phyloP scores from a whole-genome alignment of 2,329 filamentous ascomycete genomes.

The Emericellopsis atlantica region DNA sequence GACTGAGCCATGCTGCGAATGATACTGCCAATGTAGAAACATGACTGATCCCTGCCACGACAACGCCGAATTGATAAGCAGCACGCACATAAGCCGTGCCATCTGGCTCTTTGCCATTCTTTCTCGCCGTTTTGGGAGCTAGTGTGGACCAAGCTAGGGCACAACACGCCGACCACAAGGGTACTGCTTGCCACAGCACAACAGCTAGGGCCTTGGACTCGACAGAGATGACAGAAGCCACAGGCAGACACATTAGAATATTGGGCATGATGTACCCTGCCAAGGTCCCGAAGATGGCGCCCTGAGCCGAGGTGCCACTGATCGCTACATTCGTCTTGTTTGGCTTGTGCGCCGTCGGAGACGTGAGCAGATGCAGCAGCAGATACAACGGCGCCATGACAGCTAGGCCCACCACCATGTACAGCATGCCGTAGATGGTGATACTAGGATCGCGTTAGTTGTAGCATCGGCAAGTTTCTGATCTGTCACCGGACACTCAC shows the following conservation, averaged over 20 bases:
- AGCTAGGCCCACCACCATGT: neutral
- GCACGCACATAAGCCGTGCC: too few relatives aligned
- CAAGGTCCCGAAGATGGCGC: neutral
- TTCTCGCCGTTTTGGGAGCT: too few relatives aligned
- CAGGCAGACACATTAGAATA: neutral
- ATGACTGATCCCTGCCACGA: neutral
- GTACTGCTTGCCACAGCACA: neutral
- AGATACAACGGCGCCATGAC: neutral
- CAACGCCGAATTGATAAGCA: neutral
- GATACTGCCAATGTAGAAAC: neutral
- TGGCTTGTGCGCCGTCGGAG: neutral
- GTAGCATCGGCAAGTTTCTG: neutral
- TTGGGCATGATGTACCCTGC: neutral
- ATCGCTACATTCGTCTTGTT: neutral
- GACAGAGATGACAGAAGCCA: neutral
- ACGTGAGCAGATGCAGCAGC: neutral
- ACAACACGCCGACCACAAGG: neutral
- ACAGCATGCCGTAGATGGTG: neutral
- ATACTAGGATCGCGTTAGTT: neutral
- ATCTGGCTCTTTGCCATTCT: too few relatives aligned
- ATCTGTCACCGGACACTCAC: neutral
- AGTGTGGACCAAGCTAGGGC: neutral
- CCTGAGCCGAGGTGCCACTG: neutral
- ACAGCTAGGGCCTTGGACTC: neutral
- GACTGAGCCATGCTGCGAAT: neutral